phyloP scores from a whole-genome alignment of 2,329 filamentous ascomycete genomes.

The Blastomyces silverae region DNA sequence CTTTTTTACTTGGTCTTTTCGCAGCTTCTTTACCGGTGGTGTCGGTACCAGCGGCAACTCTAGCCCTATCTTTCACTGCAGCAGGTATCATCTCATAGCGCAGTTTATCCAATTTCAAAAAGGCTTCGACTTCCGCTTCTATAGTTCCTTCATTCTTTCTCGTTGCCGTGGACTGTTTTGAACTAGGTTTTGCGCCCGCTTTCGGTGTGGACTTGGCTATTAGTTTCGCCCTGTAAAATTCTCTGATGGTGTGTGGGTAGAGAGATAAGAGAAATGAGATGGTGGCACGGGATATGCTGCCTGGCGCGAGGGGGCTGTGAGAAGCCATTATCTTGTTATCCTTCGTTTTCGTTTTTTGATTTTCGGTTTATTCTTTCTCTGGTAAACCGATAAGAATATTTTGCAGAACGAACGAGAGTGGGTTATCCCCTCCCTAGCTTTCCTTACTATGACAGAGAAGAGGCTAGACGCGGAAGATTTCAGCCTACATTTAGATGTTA shows the following conservation, averaged over 20 bases:
- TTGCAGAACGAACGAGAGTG: neutral
- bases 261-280: conserved; percentile 18
- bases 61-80: conserved; percentile 20
- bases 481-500: neutral
- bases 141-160: conserved; percentile 17
- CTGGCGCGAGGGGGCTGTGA: conserved; percentile 1
- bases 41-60: neutral
- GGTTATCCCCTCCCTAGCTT: neutral
- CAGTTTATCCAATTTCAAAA: conserved; percentile 34
- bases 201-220: conserved; percentile 17
- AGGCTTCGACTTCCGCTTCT: conserved; percentile 25
- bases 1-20: conserved; percentile 19
- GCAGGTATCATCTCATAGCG: conserved; percentile 34
- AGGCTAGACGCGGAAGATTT: neutral
- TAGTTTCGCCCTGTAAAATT: conserved; percentile 23
- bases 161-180: conserved; percentile 1
- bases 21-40: neutral
- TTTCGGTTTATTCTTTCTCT: neutral
- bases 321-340: neutral
- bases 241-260: conserved; percentile 23
- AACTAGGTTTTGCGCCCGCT: conserved; percentile 6
- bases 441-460: neutral
- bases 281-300: conserved; percentile 17
- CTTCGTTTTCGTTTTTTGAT: neutral
- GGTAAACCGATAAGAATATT: too few relatives aligned